phyloP scores from a whole-genome alignment of 176 grass and related monocot genomes.

The Oryza meridionalis region DNA sequence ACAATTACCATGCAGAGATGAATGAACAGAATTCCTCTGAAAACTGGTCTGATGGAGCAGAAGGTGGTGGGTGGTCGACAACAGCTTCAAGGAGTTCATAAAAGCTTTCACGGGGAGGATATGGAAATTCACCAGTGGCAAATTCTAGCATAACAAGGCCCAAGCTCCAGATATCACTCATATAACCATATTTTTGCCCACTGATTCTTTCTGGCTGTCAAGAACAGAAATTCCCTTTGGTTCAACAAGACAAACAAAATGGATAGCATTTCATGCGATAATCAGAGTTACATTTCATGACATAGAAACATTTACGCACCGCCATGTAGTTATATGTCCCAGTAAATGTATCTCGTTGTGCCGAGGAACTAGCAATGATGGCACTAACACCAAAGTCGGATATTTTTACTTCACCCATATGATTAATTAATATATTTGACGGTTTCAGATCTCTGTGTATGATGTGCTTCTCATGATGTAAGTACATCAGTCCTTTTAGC shows the following conservation, averaged over 20 bases:
- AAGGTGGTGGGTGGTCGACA: slow-evolving; percentile 72
- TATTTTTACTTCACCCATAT: slow-evolving; percentile 95
- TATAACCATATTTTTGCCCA: slow-evolving; percentile 67
- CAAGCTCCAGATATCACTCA: slow-evolving; percentile 98
- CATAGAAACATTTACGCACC: slow-evolving; percentile 48
- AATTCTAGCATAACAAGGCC: slow-evolving; percentile 86
- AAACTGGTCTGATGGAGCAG: slow-evolving; percentile 71
- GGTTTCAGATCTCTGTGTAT: slow-evolving; percentile 97
- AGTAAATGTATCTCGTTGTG: slow-evolving; percentile 77
- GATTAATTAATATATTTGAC: slow-evolving; percentile 97
- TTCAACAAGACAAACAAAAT: slow-evolving; percentile 7
- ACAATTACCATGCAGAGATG: slow-evolving; percentile 73
- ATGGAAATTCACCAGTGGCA: slow-evolving; percentile 90
- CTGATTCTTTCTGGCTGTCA: slow-evolving; percentile 94
- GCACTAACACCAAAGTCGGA: slow-evolving; percentile 98
- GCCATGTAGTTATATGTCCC: slow-evolving; percentile 95
- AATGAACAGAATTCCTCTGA: slow-evolving; percentile 89
- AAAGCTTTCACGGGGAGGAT: slow-evolving; percentile 70
- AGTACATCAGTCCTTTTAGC: slow-evolving; percentile 72
- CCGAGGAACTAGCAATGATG: slow-evolving; percentile 79
- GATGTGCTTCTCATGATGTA: slow-evolving; percentile 79
- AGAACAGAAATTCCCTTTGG: slow-evolving; percentile 25
- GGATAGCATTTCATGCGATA: neutral
- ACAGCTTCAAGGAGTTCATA: slow-evolving; percentile 89
- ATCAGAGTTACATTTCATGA: neutral